phyloP scores from a whole-genome alignment of 2,329 filamentous ascomycete genomes.

The Ramularia endophylla region DNA sequence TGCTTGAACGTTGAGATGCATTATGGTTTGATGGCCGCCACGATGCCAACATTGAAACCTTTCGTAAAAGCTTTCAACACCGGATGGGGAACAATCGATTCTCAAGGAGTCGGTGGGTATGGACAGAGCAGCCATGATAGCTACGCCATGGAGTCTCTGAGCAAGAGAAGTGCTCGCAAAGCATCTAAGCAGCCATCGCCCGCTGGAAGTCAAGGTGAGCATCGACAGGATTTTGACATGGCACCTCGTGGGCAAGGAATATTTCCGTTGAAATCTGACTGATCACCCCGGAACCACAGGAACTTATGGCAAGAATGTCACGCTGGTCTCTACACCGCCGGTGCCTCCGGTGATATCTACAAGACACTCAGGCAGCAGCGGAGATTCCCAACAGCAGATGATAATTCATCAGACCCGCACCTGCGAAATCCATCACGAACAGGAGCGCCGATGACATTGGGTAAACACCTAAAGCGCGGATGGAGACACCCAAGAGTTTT shows the following conservation, averaged over 20 bases:
- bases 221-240: neutral
- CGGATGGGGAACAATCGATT: constrained; percentile 19
- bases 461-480: too few relatives aligned
- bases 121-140: constrained; percentile 14
- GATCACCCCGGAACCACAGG: neutral
- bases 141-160: constrained; percentile 15
- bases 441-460: neutral
- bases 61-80: constrained; percentile 24
- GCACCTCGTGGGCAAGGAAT: constrained; percentile 4
- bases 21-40: constrained; percentile 22
- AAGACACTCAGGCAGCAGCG: too few relatives aligned
- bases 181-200: constrained; percentile 3
- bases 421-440: constrained; percentile 17
- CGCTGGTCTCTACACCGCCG: constrained; percentile 8
- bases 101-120: constrained; percentile 14
- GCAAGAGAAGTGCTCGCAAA: constrained; percentile 8
- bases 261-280: neutral
- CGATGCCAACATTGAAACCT: constrained; percentile 20
- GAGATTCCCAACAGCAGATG: too few relatives aligned
- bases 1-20: constrained; percentile 23
- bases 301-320: constrained; percentile 14
- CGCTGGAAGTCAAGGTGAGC: neutral
- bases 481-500: too few relatives aligned
- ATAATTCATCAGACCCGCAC: constrained; percentile 22
- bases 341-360: too few relatives aligned